Evolutionary conservation across 75 land plant genomes (phyloP).

Genomic region (Picea glauca): DNA sequence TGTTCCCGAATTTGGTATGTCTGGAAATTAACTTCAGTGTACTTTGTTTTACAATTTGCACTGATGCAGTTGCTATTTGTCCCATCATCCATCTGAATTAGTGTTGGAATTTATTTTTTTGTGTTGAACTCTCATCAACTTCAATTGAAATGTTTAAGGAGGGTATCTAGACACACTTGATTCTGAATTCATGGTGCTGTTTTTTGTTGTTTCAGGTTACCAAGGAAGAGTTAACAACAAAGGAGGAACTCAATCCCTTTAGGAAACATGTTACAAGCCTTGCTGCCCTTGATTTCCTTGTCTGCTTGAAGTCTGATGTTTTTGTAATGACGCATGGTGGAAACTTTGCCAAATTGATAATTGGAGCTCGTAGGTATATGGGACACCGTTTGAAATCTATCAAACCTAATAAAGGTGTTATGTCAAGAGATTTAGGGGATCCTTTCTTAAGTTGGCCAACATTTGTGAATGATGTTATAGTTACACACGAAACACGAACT

Average conservation of each 20-base stretch:
- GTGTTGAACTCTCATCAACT: too few relatives aligned
- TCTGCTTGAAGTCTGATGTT: constrained; percentile 89
- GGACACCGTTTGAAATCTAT: constrained; percentile 88
- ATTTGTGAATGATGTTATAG: constrained; percentile 77
- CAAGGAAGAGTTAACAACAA: constrained; percentile 76
- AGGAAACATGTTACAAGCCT: constrained; percentile 83
- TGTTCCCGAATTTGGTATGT: constrained; percentile 99
- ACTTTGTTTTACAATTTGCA: too few relatives aligned
- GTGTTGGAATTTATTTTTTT: too few relatives aligned
- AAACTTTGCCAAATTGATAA: constrained; percentile 90
- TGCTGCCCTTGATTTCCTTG: constrained; percentile 91
- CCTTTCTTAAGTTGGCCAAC: constrained; percentile 89
- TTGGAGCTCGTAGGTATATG: constrained; percentile 78
- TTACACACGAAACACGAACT: constrained; percentile 79
- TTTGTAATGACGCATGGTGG: constrained; percentile 98
- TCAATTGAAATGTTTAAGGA: too few relatives aligned
- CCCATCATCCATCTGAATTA: too few relatives aligned
- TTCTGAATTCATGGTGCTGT: too few relatives aligned
- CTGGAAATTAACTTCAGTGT: too few relatives aligned
- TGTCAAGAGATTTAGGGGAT: constrained; percentile 91
- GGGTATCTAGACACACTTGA: too few relatives aligned
- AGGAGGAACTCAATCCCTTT: constrained; percentile 74
- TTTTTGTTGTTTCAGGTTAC: too few relatives aligned
- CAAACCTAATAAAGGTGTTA: constrained; percentile 90
- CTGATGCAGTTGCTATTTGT: too few relatives aligned